phyloP scores from a whole-genome alignment of 2,329 filamentous ascomycete species.

The Cercospora zeae-maydis region DNA sequence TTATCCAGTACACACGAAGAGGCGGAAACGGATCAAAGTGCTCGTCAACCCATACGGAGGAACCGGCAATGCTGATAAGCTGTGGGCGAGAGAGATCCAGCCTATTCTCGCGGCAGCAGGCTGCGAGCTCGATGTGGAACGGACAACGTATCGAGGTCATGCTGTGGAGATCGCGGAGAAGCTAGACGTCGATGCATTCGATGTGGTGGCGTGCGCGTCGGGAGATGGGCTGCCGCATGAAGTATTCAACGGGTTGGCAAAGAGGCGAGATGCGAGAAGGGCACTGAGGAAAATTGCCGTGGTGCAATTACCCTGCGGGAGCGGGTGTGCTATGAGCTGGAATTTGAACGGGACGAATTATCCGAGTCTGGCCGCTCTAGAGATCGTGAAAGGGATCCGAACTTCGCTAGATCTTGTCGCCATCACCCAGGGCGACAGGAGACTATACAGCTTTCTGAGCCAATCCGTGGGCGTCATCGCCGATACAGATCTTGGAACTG shows the following conservation, averaged over 20 bases:
- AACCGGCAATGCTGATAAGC: conserved; percentile 68
- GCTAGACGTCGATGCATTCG: conserved; percentile 74
- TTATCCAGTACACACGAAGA: conserved; percentile 62
- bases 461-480: conserved; percentile 88
- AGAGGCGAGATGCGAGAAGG: conserved; percentile 67
- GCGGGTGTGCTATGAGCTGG: conserved; percentile 88
- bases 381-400: conserved; percentile 81
- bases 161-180: conserved; percentile 71
- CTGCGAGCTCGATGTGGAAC: conserved; percentile 70
- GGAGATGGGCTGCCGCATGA: conserved; percentile 91
- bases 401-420: conserved; percentile 82
- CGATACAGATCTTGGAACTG: conserved; percentile 84
- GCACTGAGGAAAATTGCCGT: conserved; percentile 77
- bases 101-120: conserved; percentile 79
- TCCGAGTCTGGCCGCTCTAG: conserved; percentile 71
- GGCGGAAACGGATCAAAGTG: conserved; percentile 75
- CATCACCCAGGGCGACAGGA: conserved; percentile 73
- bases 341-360: conserved; percentile 81
- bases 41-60: conserved; percentile 90
- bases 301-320: conserved; percentile 84
- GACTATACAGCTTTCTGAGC: conserved; percentile 82
- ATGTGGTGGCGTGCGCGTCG: conserved; percentile 83
- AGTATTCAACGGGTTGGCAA: conserved; percentile 87
- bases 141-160: conserved; percentile 70
- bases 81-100: conserved; percentile 71